These are phyloP conservation scores for Microbotryomycetes sp. DNA, from an alignment of 1,284 basidiomycete species.

Conservation along the genomic window DNA sequence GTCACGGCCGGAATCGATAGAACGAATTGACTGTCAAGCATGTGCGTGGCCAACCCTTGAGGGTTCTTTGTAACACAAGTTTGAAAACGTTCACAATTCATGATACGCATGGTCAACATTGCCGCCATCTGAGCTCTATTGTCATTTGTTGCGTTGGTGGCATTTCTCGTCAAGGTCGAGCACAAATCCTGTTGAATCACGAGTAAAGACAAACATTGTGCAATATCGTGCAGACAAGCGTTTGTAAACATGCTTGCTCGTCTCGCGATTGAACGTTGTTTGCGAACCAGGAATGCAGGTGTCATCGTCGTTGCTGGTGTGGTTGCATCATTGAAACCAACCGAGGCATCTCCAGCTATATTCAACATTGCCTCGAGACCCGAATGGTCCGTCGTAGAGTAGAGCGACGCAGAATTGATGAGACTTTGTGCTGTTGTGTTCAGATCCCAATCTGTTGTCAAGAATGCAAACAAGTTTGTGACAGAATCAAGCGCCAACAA, in stretches of 20 bases:
- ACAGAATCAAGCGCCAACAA: constrained; percentile 7
- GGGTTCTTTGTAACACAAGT: constrained; percentile 11
- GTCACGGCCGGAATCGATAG: constrained; percentile 1
- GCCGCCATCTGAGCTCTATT: constrained; percentile 7
- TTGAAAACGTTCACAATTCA: constrained; percentile 11
- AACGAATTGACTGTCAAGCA: constrained; percentile 19
- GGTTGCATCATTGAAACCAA: neutral
- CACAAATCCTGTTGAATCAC: constrained; percentile 25
- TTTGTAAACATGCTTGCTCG: constrained; percentile 12
- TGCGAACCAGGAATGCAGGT: neutral
- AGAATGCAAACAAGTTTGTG: constrained; percentile 3
- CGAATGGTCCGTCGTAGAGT: too few relatives aligned
- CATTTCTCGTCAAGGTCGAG: neutral
- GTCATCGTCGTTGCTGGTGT: neutral
- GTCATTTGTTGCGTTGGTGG: neutral
- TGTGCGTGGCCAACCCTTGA: constrained; percentile 5
- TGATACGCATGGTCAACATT: constrained; percentile 9
- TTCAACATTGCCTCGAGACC: too few relatives aligned
- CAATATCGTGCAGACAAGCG: constrained; percentile 4
- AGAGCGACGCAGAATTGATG: too few relatives aligned
- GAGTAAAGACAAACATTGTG: constrained; percentile 16
- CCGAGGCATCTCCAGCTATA: too few relatives aligned
- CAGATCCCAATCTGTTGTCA: neutral
- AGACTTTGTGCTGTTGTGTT: neutral
- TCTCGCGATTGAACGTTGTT: constrained; percentile 11